A percentile compares a stretch with the other conserved stretches of the same genome.
phyloP scores from a whole-genome alignment of 225 moss, liverwort and hornwort genomes.

The Neckera pumila region DNA sequence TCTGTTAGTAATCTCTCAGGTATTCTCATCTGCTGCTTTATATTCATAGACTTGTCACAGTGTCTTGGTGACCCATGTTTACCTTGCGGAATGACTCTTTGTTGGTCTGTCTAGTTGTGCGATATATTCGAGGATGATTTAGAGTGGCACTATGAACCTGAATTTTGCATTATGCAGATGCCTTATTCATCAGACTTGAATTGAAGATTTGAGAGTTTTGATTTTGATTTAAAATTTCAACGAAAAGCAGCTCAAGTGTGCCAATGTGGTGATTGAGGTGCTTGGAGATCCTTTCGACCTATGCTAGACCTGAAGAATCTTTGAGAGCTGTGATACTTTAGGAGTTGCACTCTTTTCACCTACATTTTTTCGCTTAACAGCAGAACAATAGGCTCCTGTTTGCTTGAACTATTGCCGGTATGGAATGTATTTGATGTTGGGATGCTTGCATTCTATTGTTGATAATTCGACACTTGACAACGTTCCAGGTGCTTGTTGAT shows the following conservation, averaged over 20 bases:
- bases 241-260: constrained; percentile 1
- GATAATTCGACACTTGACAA: background rate
- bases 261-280: constrained; percentile 9
- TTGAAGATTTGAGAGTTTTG: background rate
- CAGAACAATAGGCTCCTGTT: background rate
- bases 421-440: background rate
- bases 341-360: background rate
- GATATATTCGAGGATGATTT: background rate
- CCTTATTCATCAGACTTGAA: constrained; percentile 3
- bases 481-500: background rate
- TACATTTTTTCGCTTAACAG: background rate
- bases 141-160: constrained; percentile 1
- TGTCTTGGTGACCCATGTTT: background rate
- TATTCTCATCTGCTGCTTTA: constrained; percentile 4
- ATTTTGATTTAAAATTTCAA: background rate
- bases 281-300: constrained; percentile 5
- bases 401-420: background rate
- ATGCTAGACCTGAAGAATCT: background rate
- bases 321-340: constrained; percentile 9
- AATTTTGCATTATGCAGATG: constrained; percentile 8
- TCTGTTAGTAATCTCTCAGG: constrained; percentile 62
- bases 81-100: background rate
- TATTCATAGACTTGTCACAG: background rate
- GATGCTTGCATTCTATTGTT: background rate
- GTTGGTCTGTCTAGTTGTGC: background rate